Conservation (phyloP, 768 basidiomycete genomes). For the Russula dissimulans region DNA sequence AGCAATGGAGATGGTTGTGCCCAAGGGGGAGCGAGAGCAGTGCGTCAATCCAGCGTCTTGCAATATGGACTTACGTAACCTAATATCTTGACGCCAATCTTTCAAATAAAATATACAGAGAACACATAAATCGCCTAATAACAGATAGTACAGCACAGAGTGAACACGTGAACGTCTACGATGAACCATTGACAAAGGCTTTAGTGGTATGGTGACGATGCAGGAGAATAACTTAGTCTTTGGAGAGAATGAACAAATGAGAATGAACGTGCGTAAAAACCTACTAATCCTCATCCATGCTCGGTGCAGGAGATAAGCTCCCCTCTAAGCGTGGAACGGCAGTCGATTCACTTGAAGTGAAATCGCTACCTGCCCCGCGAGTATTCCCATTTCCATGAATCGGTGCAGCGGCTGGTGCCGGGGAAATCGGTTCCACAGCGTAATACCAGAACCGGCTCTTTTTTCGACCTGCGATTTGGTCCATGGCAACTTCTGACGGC, state of each 20-base stretch:
- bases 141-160: slow-evolving; percentile 6
- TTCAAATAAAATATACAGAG: neutral
- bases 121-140: neutral
- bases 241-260: slow-evolving; percentile 14
- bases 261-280: slow-evolving; percentile 3
- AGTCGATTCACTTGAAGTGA: slow-evolving; percentile 16
- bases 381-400: neutral
- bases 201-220: slow-evolving; percentile 10
- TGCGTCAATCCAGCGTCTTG: too few relatives aligned
- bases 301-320: slow-evolving; percentile 36
- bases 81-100: neutral
- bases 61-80: too few relatives aligned
- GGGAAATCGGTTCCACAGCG: slow-evolving; percentile 63
- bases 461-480: slow-evolving; percentile 71
- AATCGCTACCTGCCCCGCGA: slow-evolving; percentile 10
- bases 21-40: neutral
- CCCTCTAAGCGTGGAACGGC: slow-evolving; percentile 31
- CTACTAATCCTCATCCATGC: slow-evolving; percentile 27
- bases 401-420: slow-evolving; percentile 7
- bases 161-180: slow-evolving; percentile 6
- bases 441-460: slow-evolving; percentile 86
- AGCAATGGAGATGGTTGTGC: slow-evolving; percentile 7
- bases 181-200: slow-evolving; percentile 2
- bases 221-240: slow-evolving; percentile 13
- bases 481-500: slow-evolving; percentile 64